Base-by-base conservation (phyloP, 2,329 filamentous ascomycete genomes). In the Exophiala bonariae region DNA sequence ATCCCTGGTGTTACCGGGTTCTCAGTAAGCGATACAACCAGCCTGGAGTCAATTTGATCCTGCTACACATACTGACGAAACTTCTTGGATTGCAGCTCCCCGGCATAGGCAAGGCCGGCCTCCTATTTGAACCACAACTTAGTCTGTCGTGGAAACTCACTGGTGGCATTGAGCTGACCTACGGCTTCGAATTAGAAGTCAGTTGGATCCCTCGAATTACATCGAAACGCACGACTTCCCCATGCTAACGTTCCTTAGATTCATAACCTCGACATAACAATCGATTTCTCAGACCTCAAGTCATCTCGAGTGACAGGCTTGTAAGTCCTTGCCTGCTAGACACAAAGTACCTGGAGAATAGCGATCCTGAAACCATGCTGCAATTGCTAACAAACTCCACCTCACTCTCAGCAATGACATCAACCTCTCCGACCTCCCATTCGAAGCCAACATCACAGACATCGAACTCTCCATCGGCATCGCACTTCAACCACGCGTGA, bases 181-280 rank as follows among this genome's bases (percentile, higher is more conserved):
- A 43, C 17, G 41, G 41, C 2, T 43, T 43, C 23, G 41, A 43
- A 33, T 14, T 43, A 14, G 18, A 43, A n/a, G 41, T 43, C 13
- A 4, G 17, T 43, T 4, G 28, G 7, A 13, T n/a, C n/a, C n/a
- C n/a, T n/a, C n/a, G n/a, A n/a, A n/a, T n/a, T n/a, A n/a, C n/a
- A n/a, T n/a, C n/a, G n/a, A n/a, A n/a, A n/a, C n/a, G n/a, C n/a
- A n/a, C n/a, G n/a, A n/a, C n/a, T n/a, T n/a, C n/a, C n/a, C n/a
- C n/a, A n/a, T 13, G 18, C 35, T 18, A 20, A 13, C 11, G 7
- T 13, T 18, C 7, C 19, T 38, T 38, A 43, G 41, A 35, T 43
- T 31, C 41, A 26, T 14, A 35, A 43, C 14, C 41, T 43, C 5
- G 13, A 8, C 5, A 22, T 43, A 13, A 6, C n/a, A n/a, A 30